These are phyloP conservation scores for Clonostachys rosea DNA, from an alignment of 2,329 filamentous ascomycete species.

Conservation along the genomic window DNA sequence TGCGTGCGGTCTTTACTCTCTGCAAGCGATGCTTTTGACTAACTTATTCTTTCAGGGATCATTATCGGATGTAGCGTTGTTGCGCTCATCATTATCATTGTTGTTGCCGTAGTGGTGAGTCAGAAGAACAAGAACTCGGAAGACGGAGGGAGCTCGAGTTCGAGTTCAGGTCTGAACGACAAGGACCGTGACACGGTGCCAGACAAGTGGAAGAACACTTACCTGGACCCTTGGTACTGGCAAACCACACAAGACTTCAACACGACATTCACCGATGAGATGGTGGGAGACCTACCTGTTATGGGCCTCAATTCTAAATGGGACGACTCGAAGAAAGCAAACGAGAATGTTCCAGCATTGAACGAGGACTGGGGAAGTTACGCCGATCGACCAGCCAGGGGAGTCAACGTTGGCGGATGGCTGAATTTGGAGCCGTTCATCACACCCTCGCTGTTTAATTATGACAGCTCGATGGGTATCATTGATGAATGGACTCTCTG, in stretches of 20 bases:
- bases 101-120: slow-evolving; percentile 60
- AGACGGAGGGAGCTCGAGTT: slow-evolving; percentile 8
- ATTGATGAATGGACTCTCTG: slow-evolving; percentile 87
- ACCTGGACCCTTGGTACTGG: slow-evolving; percentile 89
- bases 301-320: slow-evolving; percentile 85
- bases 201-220: slow-evolving; percentile 63
- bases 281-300: slow-evolving; percentile 79
- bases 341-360: slow-evolving; percentile 74
- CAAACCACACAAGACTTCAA: slow-evolving; percentile 89
- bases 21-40: slow-evolving; percentile 3
- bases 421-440: slow-evolving; percentile 93
- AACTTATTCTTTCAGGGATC: slow-evolving; percentile 40
- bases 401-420: slow-evolving; percentile 94
- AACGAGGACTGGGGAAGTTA: slow-evolving; percentile 75
- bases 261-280: slow-evolving; percentile 82
- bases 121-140: slow-evolving; percentile 45
- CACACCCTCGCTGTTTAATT: slow-evolving; percentile 81
- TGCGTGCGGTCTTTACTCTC: background rate
- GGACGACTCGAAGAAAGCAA: slow-evolving; percentile 78
- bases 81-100: slow-evolving; percentile 62
- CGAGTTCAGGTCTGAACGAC: slow-evolving; percentile 33
- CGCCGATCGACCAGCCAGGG: slow-evolving; percentile 71
- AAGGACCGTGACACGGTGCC: slow-evolving; percentile 56
- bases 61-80: slow-evolving; percentile 47
- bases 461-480: slow-evolving; percentile 58